phyloP scores from a whole-genome alignment of 768 basidiomycete species.

The Coprinopsis cinerea region DNA sequence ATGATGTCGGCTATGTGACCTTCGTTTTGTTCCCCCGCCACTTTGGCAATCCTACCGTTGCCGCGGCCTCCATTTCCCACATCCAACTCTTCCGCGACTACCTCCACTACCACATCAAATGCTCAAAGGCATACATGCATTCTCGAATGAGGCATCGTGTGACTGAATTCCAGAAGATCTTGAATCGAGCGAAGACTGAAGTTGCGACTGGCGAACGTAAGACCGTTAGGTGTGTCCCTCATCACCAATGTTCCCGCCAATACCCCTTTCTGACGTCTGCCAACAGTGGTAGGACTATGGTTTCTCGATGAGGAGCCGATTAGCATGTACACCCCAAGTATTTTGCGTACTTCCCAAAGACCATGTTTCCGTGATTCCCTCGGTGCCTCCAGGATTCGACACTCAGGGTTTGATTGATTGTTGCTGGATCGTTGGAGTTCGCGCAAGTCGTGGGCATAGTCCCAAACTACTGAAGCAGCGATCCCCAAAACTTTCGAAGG shows the following conservation, averaged over 20 bases:
- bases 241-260: neutral
- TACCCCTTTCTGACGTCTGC: constrained; percentile 12
- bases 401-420: too few relatives aligned
- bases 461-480: too few relatives aligned
- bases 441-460: too few relatives aligned
- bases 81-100: constrained; percentile 98
- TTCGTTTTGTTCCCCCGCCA: constrained; percentile 98
- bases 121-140: constrained; percentile 99
- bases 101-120: constrained; percentile 99
- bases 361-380: too few relatives aligned
- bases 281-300: constrained; percentile 53
- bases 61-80: constrained; percentile 81
- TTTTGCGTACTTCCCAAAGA: too few relatives aligned
- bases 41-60: constrained; percentile 66
- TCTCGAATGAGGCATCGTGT: constrained; percentile 93
- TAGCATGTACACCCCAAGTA: too few relatives aligned
- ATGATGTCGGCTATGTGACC: constrained; percentile 94
- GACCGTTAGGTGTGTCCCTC: constrained; percentile 69
- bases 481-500: too few relatives aligned
- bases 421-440: too few relatives aligned
- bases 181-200: constrained; percentile 96
- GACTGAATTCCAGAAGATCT: constrained; percentile 90
- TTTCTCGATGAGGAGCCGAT: constrained; percentile 38
- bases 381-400: too few relatives aligned
- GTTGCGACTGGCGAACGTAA: constrained; percentile 75